Evolutionary conservation across 225 moss, liverwort and hornwort genomes (phyloP), one percentile per base, ranked within the genome.

Genomic region (Asterella californica): DNA sequence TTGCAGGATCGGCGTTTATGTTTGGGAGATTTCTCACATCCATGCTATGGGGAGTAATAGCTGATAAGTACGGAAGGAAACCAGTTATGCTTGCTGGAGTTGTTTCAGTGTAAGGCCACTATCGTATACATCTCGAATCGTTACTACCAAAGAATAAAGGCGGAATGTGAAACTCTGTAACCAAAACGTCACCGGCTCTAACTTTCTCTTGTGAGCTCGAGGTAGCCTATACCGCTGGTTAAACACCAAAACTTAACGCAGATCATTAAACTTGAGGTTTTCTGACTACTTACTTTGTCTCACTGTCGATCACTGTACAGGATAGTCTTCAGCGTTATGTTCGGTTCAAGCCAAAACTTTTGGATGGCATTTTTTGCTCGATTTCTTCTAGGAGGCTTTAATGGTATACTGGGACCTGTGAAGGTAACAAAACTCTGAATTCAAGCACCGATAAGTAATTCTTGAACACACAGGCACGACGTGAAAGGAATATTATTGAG

Each of bases 61-160:
- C 93, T 49, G 93, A 93, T 74, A 93, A 87, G 80, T 93, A 89
- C 81, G 93, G 93, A 5, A 85, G 93, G 69, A 82, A 84, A 47
- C 91, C 91, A 61, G 79, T 93, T 15, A 88, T 93, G 90, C 33
- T 85, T 36, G 74, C 81, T 60, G 91, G 91, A 77, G 79, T 88
- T 60, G 49, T 82, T 77, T 88, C 91, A 42, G 91, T 93, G 92
- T 92, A 61, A 82, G 90, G n/a, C n/a, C n/a, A n/a, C n/a, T n/a
- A n/a, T n/a, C n/a, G n/a, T n/a, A n/a, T n/a, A n/a, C n/a, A n/a
- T n/a, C n/a, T n/a, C n/a, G n/a, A n/a, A n/a, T n/a, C n/a, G n/a
- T n/a, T n/a, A n/a, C n/a, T n/a, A n/a, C n/a, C n/a, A n/a, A n/a
- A n/a, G n/a, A n/a, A n/a, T n/a, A n/a, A n/a, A n/a, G n/a, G n/a